Base-by-base conservation (phyloP, 306 rosid genomes). In the Prunus dulcis region DNA sequence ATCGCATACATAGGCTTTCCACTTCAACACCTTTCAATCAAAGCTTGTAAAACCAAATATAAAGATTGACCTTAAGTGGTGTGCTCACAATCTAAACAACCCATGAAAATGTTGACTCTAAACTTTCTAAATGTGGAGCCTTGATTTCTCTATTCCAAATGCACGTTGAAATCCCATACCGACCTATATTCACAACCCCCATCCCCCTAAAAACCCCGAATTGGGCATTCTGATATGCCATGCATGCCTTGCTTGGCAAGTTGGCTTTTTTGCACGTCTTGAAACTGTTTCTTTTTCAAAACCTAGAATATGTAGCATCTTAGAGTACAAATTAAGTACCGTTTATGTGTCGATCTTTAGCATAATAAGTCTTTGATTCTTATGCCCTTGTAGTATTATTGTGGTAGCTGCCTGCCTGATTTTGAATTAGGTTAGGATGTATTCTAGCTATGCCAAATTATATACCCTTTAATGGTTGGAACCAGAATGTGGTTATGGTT, bases 131-230 rank as follows among this genome's bases (percentile, higher is more conserved):
- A 73, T 43, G 2, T 25, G 69, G 69, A 60, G 57, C 19, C 38
- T 60, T 64, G 14, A 46, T 19, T 56, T 73, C 30, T 58, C 45
- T 2, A 63, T 63, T 30, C 27, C 17, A 60, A 73, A 23, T 43
- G 9, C 9, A 73, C 13, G 0, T 58, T 43, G 28, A 25, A 25
- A 73, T 17, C 47, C 77, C 77, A 73, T 60, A 73, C 77, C 46
- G 12, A 20, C n/a, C 58, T 1, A 38, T 38, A 45, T 73, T 73
- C 57, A 60, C 58, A 60, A 25, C 58, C 6, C 50, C 77, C 77
- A 73, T 73, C 58, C 69, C 77, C 77, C 45, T 73, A 47, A 18
- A 45, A 61, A 73, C 19, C 77, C 58, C 46, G 9, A 71, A 13
- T 12, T n/a, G 43, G 43, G 43, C 43, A n/a, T 28, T 6, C 2